Conservation (phyloP, 345 rosid genomes). For the Eucalyptus erythrocorys region DNA sequence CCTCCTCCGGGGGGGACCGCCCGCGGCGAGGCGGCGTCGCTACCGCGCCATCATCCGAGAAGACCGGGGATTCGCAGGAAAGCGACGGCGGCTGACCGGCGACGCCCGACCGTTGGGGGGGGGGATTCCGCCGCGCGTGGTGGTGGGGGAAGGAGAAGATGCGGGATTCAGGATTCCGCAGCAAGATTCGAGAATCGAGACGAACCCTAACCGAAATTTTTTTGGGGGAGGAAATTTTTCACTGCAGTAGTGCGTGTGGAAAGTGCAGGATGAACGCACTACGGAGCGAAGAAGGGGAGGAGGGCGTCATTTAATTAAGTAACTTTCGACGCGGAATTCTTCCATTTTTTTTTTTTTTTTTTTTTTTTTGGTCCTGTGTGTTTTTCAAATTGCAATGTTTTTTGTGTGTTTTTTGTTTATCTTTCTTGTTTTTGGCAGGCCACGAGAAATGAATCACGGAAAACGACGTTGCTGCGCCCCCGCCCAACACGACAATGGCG, state of each 20-base stretch:
- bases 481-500: not conserved
- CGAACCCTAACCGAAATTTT: not conserved
- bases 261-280: not conserved
- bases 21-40: not conserved
- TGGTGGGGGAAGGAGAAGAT: not conserved
- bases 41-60: not conserved
- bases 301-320: not conserved
- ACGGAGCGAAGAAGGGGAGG: not conserved
- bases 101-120: no score
- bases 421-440: not conserved
- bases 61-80: not conserved
- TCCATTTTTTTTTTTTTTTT: rapidly evolving
- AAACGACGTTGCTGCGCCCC: not conserved
- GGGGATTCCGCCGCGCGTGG: no score
- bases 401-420: no score
- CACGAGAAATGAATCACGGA: not conserved
- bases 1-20: not conserved
- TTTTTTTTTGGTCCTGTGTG: no score
- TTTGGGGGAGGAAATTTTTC: not conserved
- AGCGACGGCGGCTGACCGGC: not conserved
- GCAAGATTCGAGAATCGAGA: not conserved
- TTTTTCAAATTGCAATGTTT: not conserved
- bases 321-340: not conserved
- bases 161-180: not conserved
- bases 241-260: not conserved